Base-by-base conservation (phyloP, 208 protist genomes). In the Plasmodiophora brassicae region DNA sequence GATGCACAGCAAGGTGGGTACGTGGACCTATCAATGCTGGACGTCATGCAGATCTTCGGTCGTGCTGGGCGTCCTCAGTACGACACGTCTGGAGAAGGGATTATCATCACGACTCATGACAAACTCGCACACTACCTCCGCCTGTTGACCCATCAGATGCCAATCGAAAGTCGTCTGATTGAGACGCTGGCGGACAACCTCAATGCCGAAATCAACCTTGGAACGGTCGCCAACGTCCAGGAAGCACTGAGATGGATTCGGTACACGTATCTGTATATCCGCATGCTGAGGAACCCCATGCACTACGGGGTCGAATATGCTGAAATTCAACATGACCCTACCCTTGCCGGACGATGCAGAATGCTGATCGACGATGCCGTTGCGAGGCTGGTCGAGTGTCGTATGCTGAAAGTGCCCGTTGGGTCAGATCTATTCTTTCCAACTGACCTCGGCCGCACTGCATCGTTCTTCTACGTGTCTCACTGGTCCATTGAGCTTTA, bases 1-100 rank as follows among this genome's bases (percentile, higher is more conserved):
- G 96, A 93, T 87, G 96, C 97, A 20, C 95, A 98, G 46, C 96
- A 95, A 78, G 97, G 98, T 0, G 88, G 92, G 71, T 99, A 95
- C 90, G 93, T 95, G 45, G 96, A 99, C 88, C 92, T 99, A 0
- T 96, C 92, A 38, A 93, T 95, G 44, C 88, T 99, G 43, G 99
- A 99, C 91, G 95, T 99, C 25, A 95, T 99, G 88, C 98, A 99
- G 93, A 99, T 99, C 97, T 95, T 99, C 35, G 98, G 98, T 41
- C 95, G 98, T 89, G 98, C 98, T 0, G 98, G 98, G 25, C 95
- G 98, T 87, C 96, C 98, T 32, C 94, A 95, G 86, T 96, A 92
- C 78, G 98, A 99, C 90, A 95, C 92, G 1, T 89, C 95, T 0
- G 98, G 98, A 87, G 96, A 97, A 65, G 98, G 97, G 54, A 96